Percentiles rank a stretch among this genome's conserved stretches.
phyloP scores from a whole-genome alignment of 176 grass and related monocot genomes.

The Bolboschoenus planiculmis region DNA sequence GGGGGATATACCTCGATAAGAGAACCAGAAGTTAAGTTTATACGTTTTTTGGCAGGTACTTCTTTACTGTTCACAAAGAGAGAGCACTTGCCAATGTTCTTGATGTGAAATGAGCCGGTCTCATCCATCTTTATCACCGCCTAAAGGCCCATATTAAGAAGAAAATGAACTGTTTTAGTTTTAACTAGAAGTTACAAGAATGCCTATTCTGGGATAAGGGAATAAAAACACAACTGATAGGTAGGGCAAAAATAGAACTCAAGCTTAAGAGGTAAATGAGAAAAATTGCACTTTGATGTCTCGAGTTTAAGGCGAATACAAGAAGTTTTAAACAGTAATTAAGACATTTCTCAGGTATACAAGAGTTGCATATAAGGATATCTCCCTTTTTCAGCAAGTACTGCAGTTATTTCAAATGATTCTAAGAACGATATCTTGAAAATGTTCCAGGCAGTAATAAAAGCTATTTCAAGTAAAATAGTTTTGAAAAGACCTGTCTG shows the following conservation, averaged over 20 bases:
- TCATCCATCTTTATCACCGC: slow-evolving; percentile 93
- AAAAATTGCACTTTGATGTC: not conserved
- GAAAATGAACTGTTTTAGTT: not conserved
- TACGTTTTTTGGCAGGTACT: slow-evolving; percentile 66
- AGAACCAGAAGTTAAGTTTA: slow-evolving; percentile 53
- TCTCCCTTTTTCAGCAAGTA: not conserved
- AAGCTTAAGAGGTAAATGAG: not conserved
- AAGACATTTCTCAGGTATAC: slow-evolving; percentile 9
- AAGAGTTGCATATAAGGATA: not conserved
- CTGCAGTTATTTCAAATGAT: not conserved
- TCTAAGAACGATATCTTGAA: slow-evolving; percentile 4
- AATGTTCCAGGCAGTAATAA: not conserved
- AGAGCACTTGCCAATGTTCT: slow-evolving; percentile 76
- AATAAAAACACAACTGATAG: not conserved
- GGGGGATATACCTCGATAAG: slow-evolving; percentile 65
- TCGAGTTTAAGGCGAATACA: not conserved
- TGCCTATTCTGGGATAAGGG: not conserved
- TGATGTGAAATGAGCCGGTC: slow-evolving; percentile 73
- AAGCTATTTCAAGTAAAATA: slow-evolving; percentile 8
- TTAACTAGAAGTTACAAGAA: not conserved
- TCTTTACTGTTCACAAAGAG: slow-evolving; percentile 94
- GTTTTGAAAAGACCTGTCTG: slow-evolving; percentile 50
- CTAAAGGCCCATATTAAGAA: slow-evolving; percentile 40
- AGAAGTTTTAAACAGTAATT: slow-evolving; percentile 4
- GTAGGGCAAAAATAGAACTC: not conserved